Percentiles rank a stretch among this genome's conserved stretches.
phyloP scores from a whole-genome alignment of 1,284 basidiomycete genomes.

The Ustilago cynodontis region DNA sequence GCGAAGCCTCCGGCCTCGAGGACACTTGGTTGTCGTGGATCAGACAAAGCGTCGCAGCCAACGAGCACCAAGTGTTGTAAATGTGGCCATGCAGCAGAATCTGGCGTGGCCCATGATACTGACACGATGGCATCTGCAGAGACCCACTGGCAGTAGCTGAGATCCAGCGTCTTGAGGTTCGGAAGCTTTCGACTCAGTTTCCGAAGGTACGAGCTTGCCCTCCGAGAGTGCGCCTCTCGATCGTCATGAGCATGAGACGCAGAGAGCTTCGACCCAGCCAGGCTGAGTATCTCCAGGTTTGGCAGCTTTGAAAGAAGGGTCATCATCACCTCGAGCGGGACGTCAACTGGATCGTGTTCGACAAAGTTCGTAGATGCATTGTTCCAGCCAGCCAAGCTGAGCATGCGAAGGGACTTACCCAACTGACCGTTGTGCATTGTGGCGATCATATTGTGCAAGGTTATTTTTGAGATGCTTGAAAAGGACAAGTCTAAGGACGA shows the following conservation, averaged over 20 bases:
- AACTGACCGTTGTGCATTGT: background rate
- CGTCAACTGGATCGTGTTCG: background rate
- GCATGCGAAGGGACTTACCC: slow-evolving; percentile 23
- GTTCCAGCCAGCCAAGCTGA: slow-evolving; percentile 41
- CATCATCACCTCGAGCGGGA: slow-evolving; percentile 19
- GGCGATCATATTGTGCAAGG: slow-evolving; percentile 14
- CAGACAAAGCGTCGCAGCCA: slow-evolving; percentile 19
- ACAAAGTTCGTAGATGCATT: background rate
- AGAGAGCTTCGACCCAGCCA: slow-evolving; percentile 28
- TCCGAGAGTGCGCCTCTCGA: slow-evolving; percentile 1
- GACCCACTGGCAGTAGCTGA: slow-evolving; percentile 47
- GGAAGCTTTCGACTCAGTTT: slow-evolving; percentile 29
- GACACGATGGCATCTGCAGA: slow-evolving; percentile 24
- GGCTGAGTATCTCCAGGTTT: slow-evolving; percentile 37
- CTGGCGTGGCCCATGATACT: slow-evolving; percentile 23
- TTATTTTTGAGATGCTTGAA: slow-evolving; percentile 16
- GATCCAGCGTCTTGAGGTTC: slow-evolving; percentile 37
- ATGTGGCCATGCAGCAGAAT: slow-evolving; percentile 21
- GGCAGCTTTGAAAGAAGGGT: slow-evolving; percentile 22
- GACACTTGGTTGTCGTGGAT: background rate
- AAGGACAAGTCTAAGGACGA: slow-evolving; percentile 44
- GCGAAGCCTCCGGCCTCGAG: background rate
- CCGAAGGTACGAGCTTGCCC: slow-evolving; percentile 30
- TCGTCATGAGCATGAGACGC: background rate
- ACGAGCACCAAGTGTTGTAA: slow-evolving; percentile 23